Conservation (phyloP, 116 monocot genomes). For the Papilionanthe hybrid region DNA sequence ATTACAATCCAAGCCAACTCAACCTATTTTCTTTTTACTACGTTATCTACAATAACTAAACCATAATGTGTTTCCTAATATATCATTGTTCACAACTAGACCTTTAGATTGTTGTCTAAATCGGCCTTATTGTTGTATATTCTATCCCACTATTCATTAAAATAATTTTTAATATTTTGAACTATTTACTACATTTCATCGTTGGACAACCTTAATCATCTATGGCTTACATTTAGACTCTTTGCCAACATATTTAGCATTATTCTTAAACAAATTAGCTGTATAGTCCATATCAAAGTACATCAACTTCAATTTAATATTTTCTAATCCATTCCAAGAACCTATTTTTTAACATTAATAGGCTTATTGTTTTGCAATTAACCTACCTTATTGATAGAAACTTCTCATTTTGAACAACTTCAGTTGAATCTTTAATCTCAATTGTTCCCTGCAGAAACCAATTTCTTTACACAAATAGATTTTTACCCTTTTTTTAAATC, state of each 20-base stretch:
- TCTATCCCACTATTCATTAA: neutral
- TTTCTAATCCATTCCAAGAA: neutral
- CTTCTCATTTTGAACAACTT: neutral
- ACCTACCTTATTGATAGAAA: neutral
- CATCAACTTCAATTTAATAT: neutral
- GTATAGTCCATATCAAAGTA: neutral
- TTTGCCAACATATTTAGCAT: neutral
- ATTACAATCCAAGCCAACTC: neutral
- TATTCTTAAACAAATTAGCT: neutral
- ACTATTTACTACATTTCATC: neutral
- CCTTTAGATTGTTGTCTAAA: neutral
- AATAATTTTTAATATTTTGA: neutral
- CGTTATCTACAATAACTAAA: neutral
- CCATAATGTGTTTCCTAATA: neutral
- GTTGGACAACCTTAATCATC: neutral
- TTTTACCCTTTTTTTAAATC: too few relatives aligned
- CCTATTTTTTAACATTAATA: neutral
- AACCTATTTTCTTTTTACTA: neutral
- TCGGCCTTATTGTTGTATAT: neutral
- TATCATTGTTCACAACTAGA: neutral
- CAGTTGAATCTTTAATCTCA: neutral
- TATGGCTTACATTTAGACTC: neutral
- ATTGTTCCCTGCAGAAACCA: too few relatives aligned
- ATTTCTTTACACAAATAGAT: too few relatives aligned
- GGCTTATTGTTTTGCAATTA: neutral